These are phyloP conservation scores for Hericium coralloides DNA, from an alignment of 768 basidiomycete species.

Conservation along the genomic window DNA sequence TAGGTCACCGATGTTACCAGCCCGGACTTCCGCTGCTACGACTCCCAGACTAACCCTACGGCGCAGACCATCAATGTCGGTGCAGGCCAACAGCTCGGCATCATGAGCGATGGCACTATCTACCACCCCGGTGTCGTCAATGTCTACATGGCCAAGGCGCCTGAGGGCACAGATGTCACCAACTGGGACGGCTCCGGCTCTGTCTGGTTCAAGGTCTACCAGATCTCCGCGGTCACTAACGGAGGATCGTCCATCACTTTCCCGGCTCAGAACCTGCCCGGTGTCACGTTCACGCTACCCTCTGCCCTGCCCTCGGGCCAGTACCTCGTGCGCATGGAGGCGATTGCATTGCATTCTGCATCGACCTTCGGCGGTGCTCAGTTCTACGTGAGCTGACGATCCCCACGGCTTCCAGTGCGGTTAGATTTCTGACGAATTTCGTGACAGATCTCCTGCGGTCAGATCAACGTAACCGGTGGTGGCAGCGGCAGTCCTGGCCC, in stretches of 20 bases:
- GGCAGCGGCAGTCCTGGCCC: constrained; percentile 36
- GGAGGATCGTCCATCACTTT: constrained; percentile 38
- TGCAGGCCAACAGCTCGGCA: constrained; percentile 36
- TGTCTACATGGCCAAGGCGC: constrained; percentile 39
- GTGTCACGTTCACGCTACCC: constrained; percentile 22
- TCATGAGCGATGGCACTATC: constrained; percentile 32
- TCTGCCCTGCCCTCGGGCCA: constrained; percentile 32
- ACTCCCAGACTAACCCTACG: constrained; percentile 28
- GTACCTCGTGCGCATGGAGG: constrained; percentile 40
- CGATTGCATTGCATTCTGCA: constrained; percentile 36
- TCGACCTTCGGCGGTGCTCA: constrained; percentile 33
- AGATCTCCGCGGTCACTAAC: constrained; percentile 37
- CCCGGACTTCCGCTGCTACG: constrained; percentile 41
- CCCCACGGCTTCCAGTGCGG: background rate
- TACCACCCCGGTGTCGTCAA: constrained; percentile 38
- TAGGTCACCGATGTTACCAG: constrained; percentile 39
- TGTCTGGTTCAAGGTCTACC: constrained; percentile 44
- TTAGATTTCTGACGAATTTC: background rate
- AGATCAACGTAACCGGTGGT: constrained; percentile 34
- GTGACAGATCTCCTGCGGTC: constrained; percentile 33
- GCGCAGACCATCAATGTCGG: constrained; percentile 35
- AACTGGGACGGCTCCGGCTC: constrained; percentile 33
- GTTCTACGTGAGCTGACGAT: constrained; percentile 18
- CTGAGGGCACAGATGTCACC: constrained; percentile 24
- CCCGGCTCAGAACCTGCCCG: constrained; percentile 30